phyloP scores from a whole-genome alignment of 306 rosid species.

The Cucurbita ficifolia region DNA sequence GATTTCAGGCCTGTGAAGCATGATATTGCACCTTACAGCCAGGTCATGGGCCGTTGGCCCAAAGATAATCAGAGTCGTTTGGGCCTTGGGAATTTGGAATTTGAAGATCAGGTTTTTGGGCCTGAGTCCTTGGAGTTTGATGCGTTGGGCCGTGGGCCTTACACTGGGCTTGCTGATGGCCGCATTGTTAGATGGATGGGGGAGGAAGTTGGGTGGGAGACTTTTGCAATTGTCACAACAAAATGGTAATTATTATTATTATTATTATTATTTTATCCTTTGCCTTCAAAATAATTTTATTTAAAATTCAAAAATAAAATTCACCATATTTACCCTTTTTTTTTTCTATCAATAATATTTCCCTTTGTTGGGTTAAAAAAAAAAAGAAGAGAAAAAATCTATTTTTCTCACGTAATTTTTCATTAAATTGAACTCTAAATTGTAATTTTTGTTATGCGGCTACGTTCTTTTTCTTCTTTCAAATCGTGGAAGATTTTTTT shows the following conservation, averaged over 20 bases:
- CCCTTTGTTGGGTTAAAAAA: no score
- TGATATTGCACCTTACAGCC: constrained; percentile 60
- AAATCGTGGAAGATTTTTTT: no score
- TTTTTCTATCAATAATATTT: no score
- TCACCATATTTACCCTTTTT: background rate
- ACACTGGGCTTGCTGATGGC: constrained; percentile 80
- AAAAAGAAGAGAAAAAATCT: no score
- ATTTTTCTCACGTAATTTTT: no score
- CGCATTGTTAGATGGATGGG: constrained; percentile 97
- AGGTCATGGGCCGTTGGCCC: constrained; percentile 73
- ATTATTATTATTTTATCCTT: background rate
- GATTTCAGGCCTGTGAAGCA: constrained; percentile 69
- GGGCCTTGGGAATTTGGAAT: constrained; percentile 48
- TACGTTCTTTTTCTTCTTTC: no score
- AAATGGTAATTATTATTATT: constrained; percentile 48
- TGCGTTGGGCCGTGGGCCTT: constrained; percentile 60
- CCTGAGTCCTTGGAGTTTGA: constrained; percentile 91
- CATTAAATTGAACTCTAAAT: no score
- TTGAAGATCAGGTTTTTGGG: constrained; percentile 60
- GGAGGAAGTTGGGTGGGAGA: constrained; percentile 67
- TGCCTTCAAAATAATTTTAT: background rate
- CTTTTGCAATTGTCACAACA: constrained; percentile 61
- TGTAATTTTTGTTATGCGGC: no score
- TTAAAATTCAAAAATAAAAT: background rate
- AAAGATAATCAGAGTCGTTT: constrained; percentile 59